Evolutionary conservation across 306 rosid genomes (phyloP), one percentile per base, ranked within the genome.

Genomic region (Rosa persica): DNA sequence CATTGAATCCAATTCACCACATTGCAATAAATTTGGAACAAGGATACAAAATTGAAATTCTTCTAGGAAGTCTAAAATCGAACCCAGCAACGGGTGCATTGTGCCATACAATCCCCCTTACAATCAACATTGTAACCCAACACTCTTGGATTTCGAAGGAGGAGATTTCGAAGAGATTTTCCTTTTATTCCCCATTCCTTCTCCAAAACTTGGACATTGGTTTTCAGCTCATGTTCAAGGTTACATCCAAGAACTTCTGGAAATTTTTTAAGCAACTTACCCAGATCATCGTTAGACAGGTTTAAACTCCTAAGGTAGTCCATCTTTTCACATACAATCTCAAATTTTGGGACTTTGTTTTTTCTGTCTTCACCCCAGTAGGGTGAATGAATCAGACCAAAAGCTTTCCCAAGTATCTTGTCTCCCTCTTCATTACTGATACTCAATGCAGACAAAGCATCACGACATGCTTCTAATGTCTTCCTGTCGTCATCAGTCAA

Each of bases 1-100:
- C 34, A 57, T 22, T 57, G 34, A 23, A 54, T 54, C 11, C 61
- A 22, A 10, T 54, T 54, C 40, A 84, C 85, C 43, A 86, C 49
- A 46, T 40, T 73, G 48, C 30, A 73, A 52, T 47, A 34, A 42
- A 76, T 76, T 16, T 60, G 64, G 75, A 67, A 38, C 17, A 68
- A n/a, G 47, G 36, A 20, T 4, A 43, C 20, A 23, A 25, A 70
- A 27, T 48, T n/a, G 7, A 34, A 17, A 43, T 20, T 75, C 25
- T 15, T 44, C n/a, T 1, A 36, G 52, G 42, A 17, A 57, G 27
- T 51, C 87, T 89, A 95, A 86, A 95, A 95, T 12, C 98, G 96
- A 83, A 78, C 98, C 97, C 97, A 95, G 85, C 98, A 92, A 84
- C 98, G 85, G 6, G 98, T 95, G 91, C 98, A 95, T 66, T 92